These are phyloP conservation scores for sunflower (Helianthus annuus) DNA, from an alignment of 129 eudicot species.

Conservation along the genomic window DNA sequence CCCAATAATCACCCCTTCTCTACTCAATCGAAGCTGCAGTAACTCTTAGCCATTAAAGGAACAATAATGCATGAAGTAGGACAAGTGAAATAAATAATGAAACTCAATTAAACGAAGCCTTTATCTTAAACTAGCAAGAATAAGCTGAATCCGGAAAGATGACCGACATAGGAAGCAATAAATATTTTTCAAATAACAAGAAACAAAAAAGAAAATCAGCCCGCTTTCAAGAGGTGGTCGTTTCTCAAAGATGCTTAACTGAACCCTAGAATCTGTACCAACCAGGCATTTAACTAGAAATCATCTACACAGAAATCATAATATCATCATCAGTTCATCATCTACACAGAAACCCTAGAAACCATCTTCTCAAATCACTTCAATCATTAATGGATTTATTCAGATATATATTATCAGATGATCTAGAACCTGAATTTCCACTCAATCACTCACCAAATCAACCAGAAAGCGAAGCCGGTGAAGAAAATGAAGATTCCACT, in stretches of 20 bases:
- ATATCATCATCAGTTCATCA: no score
- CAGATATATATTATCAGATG: constrained; percentile 79
- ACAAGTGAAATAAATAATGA: constrained; percentile 8
- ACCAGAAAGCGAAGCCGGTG: neutral
- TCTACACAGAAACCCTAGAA: no score
- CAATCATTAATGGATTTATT: constrained; percentile 21
- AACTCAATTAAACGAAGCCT: constrained; percentile 3
- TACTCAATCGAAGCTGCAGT: constrained; percentile 86
- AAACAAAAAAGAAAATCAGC: no score
- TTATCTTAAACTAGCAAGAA: constrained; percentile 16
- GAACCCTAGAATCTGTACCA: no score
- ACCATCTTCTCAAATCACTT: no score
- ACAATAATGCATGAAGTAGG: constrained; percentile 23
- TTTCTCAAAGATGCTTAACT: no score
- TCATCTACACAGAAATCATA: no score
- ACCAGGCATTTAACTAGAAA: no score
- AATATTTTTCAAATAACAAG: no score
- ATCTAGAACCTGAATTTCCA: constrained; percentile 50
- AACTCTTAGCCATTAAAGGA: constrained; percentile 29
- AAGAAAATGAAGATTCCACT: no score
- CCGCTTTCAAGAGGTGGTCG: no score
- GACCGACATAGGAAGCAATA: no score
- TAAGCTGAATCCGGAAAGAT: constrained; percentile 25
- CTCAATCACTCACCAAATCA: constrained; percentile 20
- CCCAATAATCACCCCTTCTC: constrained; percentile 75